A percentile compares a stretch with the other conserved stretches of the same genome.
These are phyloP conservation scores for Amorphotheca resinae DNA, from an alignment of 495 filamentous ascomycete species.

Conservation along the genomic window DNA sequence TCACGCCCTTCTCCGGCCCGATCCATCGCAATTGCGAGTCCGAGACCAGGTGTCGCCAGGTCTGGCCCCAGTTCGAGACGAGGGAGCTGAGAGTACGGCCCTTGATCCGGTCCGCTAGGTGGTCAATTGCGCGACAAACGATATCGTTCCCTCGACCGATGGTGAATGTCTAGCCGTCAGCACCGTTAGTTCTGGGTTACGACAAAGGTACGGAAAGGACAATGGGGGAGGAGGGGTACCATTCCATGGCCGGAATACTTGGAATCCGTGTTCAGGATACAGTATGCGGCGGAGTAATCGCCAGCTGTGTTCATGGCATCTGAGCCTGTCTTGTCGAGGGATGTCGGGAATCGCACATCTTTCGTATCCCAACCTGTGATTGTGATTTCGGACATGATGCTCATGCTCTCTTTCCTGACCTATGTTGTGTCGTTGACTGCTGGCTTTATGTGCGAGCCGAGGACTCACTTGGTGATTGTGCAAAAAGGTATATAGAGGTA, in stretches of 20 bases:
- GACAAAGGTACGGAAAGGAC: background rate
- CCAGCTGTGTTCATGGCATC: conserved; percentile 96
- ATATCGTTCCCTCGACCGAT: conserved; percentile 94
- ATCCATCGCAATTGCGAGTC: conserved; percentile 92
- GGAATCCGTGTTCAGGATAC: conserved; percentile 75
- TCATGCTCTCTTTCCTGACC: background rate
- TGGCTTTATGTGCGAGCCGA: no score
- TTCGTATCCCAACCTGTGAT: conserved; percentile 70
- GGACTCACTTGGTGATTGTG: no score
- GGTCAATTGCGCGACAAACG: conserved; percentile 72
- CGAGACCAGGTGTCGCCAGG: conserved; percentile 82
- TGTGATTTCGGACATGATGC: conserved; percentile 47
- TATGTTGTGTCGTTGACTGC: no score
- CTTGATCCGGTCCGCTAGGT: conserved; percentile 59
- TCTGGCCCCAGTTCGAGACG: conserved; percentile 71
- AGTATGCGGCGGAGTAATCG: conserved; percentile 89
- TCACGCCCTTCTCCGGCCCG: conserved; percentile 89
- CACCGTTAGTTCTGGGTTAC: no score
- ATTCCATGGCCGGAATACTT: conserved; percentile 71
- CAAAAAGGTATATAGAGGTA: no score
- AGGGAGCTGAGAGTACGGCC: conserved; percentile 63
- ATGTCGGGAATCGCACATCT: conserved; percentile 90
- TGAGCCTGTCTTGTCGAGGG: conserved; percentile 86
- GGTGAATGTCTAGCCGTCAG: conserved; percentile 66
- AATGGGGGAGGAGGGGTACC: conserved; percentile 34